Conservation (phyloP, 352 stramenopile species). For the Phytophthora idaei region DNA sequence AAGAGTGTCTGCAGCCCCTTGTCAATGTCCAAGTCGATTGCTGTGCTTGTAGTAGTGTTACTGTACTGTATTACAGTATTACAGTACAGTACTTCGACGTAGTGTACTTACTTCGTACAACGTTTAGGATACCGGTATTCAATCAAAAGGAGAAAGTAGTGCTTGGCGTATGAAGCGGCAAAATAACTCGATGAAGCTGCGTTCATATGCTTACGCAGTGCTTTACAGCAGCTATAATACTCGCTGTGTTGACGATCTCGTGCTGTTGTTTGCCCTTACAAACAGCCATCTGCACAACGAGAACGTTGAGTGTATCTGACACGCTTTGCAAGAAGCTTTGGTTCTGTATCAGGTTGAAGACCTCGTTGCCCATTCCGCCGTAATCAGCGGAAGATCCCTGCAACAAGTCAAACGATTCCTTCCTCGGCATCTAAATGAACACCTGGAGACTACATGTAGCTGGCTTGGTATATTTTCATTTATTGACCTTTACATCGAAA, state of each 20-base stretch:
- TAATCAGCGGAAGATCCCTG: constrained; percentile 24
- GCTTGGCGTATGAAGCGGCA: too few species aligned
- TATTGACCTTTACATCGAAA: constrained; percentile 52
- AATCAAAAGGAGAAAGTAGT: too few species aligned
- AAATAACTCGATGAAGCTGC: too few species aligned
- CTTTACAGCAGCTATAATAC: neutral
- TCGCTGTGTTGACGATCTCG: constrained; percentile 5
- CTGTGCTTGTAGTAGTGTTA: neutral
- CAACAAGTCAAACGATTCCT: neutral
- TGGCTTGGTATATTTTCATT: constrained; percentile 46
- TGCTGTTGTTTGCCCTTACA: constrained; percentile 9
- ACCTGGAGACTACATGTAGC: neutral
- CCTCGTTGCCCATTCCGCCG: constrained; percentile 7
- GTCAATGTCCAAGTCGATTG: constrained; percentile 2
- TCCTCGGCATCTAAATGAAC: constrained; percentile 2
- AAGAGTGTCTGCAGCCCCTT: constrained; percentile 26
- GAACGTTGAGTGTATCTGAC: constrained; percentile 15
- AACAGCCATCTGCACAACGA: constrained; percentile 7
- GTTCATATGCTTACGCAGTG: neutral
- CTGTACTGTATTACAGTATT: neutral
- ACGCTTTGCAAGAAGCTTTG: constrained; percentile 18
- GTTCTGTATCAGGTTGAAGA: constrained; percentile 36
- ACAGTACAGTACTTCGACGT: too few species aligned
- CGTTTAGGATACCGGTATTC: too few species aligned
- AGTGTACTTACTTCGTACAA: too few species aligned